Conservation (phyloP, 768 basidiomycete genomes). For the Naganishia vishniacii region DNA sequence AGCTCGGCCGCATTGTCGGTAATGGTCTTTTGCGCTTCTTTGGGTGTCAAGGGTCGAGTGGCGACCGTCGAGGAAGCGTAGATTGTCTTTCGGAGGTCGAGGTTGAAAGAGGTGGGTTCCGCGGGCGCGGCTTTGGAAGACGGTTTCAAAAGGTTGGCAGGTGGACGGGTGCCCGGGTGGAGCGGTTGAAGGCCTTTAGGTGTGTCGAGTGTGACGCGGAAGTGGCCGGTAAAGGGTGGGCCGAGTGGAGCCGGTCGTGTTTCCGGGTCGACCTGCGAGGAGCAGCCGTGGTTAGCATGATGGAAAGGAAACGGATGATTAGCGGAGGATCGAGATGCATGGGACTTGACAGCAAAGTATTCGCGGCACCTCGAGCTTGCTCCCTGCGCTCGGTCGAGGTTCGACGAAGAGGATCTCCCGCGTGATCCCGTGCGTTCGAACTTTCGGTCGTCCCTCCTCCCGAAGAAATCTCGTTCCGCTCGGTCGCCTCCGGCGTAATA, state of each 20-base stretch:
- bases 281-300: background rate
- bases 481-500: too few species aligned
- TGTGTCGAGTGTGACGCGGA: conserved; percentile 93
- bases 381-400: too few species aligned
- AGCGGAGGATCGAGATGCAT: background rate
- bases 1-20: conserved; percentile 52
- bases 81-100: conserved; percentile 80
- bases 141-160: conserved; percentile 61
- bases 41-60: conserved; percentile 62
- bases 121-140: conserved; percentile 54
- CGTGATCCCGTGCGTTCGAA: too few species aligned
- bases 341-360: too few species aligned
- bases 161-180: conserved; percentile 54
- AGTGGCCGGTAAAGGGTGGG: conserved; percentile 97
- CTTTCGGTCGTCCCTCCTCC: too few species aligned
- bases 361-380: too few species aligned
- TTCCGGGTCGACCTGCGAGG: conserved; percentile 83
- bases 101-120: conserved; percentile 55
- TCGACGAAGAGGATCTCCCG: too few species aligned
- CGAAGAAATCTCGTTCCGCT: too few species aligned
- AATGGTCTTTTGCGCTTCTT: conserved; percentile 58
- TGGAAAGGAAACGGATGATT: too few species aligned
- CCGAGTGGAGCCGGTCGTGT: conserved; percentile 86
- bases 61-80: conserved; percentile 73
- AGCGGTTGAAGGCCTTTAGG: conserved; percentile 86